A percentile compares a stretch with the other conserved stretches of the same genome.
Conservation (phyloP, 2,329 filamentous ascomycete species). For the Cercospora sp. region DNA sequence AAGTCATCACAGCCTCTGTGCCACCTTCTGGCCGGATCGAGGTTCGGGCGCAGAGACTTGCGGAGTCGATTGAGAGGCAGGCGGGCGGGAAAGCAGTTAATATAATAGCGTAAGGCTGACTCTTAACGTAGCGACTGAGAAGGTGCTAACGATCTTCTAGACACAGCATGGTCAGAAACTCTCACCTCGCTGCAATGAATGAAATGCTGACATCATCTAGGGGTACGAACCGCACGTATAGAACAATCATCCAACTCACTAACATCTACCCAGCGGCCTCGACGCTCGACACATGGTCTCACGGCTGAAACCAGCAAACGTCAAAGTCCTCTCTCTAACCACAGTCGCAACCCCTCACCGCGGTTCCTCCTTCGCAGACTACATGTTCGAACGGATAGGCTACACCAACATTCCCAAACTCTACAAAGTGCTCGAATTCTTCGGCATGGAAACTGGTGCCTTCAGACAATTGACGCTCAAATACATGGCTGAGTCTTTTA, state of each 20-base stretch:
- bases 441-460: constrained; percentile 60
- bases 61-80: constrained; percentile 54
- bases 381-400: constrained; percentile 60
- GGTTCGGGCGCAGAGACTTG: constrained; percentile 56
- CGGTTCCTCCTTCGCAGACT: constrained; percentile 64
- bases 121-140: not conserved
- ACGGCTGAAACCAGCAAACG: constrained; percentile 58
- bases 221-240: constrained; percentile 21
- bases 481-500: constrained; percentile 62
- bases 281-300: constrained; percentile 67
- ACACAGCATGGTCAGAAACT: constrained; percentile 25
- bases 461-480: constrained; percentile 62
- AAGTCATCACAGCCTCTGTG: constrained; percentile 63
- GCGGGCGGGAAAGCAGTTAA: constrained; percentile 62
- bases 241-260: not conserved
- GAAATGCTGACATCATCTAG: constrained; percentile 21
- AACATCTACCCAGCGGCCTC: constrained; percentile 53
- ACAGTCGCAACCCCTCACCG: constrained; percentile 64
- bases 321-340: constrained; percentile 72
- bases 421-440: constrained; percentile 56
- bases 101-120: constrained; percentile 58
- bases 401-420: constrained; percentile 54
- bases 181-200: not conserved
- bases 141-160: constrained; percentile 22
- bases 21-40: constrained; percentile 62